Evolutionary conservation across 352 stramenopile genomes (phyloP), one percentile per base, ranked within the genome.

Genomic region (Phytophthora pisi): DNA sequence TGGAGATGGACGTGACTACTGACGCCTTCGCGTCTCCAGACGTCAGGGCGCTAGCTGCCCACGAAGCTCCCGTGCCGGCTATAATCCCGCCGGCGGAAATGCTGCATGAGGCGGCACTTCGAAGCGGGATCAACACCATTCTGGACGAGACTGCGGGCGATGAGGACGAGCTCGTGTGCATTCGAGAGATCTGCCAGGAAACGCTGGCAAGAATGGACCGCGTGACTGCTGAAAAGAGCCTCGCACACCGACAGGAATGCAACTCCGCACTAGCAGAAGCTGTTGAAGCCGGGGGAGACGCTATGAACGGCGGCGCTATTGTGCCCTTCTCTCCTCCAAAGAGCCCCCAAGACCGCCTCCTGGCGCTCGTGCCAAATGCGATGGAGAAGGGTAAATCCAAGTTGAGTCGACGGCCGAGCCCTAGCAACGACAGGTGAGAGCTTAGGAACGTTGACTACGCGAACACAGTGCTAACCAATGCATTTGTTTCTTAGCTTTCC

Each of bases 121-220:
- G 81, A 13, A 79, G 66, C 18, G 76, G 71, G 6, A 67, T 94
- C 18, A 68, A 71, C 26, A 66, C 70, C 23, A 63, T 94, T 40
- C 72, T 92, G 7, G 78, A 90, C 30, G 78, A 89, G 42, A 86
- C 78, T 7, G 61, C 59, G 23, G 57, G 30, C 4, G 81, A 93
- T 31, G 71, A 79, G 18, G 72, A 86, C 2, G 73, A 80, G 40
- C 72, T 86, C 24, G 62, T 64, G 53, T 78, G 78, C 45, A 58
- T 93, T n/a, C 82, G 83, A 23, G 82, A 94, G 38, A 67, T 92
- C n/a, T 94, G 86, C 50, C 69, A 72, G 8, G 69, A 86, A 46
- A 91, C 84, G 11, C 56, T 92, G 23, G 56, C 55, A 13, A 63
- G 45, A 40, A 74, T 70, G 60, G 56, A 70, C 5, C 50, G 34